Base-by-base conservation (phyloP, 2,329 filamentous ascomycete species). In the Teratosphaeria pseudoeucalypti region DNA sequence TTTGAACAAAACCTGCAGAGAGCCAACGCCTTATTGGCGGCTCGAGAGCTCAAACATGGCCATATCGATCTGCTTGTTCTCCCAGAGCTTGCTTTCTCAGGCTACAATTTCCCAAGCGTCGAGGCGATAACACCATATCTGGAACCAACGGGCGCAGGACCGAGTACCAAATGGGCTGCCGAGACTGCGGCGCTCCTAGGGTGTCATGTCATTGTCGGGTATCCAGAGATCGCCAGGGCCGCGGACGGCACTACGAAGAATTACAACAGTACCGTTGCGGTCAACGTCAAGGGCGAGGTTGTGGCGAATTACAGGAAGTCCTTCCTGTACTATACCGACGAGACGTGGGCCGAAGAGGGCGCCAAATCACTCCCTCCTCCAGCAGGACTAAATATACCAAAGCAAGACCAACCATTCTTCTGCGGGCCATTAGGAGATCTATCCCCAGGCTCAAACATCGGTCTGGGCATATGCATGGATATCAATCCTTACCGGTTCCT, bases 61-160 rank as follows among this genome's bases (percentile, higher is more conserved):
- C 54, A 61, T 80, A n/a, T 92, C 1, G 87, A 90, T 68, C 78
- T 92, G 34, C 77, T 94, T 0, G 83, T 92, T 0, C 75, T 92
- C 0, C 88, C 89, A 0, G 89, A 92, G 70, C 75, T 92, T 71
- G 87, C 89, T 1, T 90, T 92, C 68, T 81, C 69, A 84, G 87
- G 89, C 34, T 94, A 92, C 76, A 91, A 91, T 70, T 92, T 92
- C 75, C 80, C 82, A 52, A 87, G 85, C 0, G 71, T 89, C 2
- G 75, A 81, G 34, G 80, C 89, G 1, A 90, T 92, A 52, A 73
- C 74, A 1, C 86, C 87, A 0, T 88, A 79, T 65, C 81, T 92
- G 3, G 89, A 94, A 68, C 81, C 78, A 0, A 82, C 82, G 0
- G 80, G 82, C 5, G 77, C 82, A 0, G 89, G 89, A 0, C 83